Base-by-base conservation (phyloP, 2,329 filamentous ascomycete genomes). In the Plenodomus biglobosus region DNA sequence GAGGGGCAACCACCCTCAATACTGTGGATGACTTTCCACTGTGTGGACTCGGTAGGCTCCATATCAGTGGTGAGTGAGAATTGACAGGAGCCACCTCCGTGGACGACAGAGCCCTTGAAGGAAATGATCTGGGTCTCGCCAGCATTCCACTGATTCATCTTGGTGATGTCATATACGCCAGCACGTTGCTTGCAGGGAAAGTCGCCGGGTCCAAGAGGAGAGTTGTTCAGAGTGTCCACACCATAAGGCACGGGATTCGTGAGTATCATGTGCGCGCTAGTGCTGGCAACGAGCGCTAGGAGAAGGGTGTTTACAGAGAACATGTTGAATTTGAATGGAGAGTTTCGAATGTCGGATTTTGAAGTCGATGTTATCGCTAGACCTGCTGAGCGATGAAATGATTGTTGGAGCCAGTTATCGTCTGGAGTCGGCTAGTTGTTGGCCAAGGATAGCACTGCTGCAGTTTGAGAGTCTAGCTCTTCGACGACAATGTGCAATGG, bases 81-180 rank as follows among this genome's bases (percentile, higher is more conserved):
- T 64, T 99, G 94, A 76, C 94, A 97, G 0, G 90, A 95, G 0
- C 94, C 94, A 44, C 94, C 94, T 16, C 92, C 92, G 60, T 99
- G 94, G 0, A 86, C 84, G 2, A 91, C 92, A 40, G 79, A 55
- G 15, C 70, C 70, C 0, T 19, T 51, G 56, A 73, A 68, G 8
- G 46, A 46, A 17, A 72, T 32, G 0, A 4, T 17, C 35, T 65
- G 21, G 76, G 30, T 80, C 17, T 91, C 92, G 0, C 74, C 70
- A 16, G 73, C 73, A 1, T 65, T 64, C 54, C 71, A 75, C 15
- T 87, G 78, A 0, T 79, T 75, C 71, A 87, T 87, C 1, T 72
- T 62, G 49, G 85, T 90, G 62, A 72, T 74, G 1, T 77, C 73
- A 1, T 76, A 74, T 0, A 78, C 74, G 0, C 74, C 76, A 0